Percentiles rank a stretch among this genome's conserved stretches.
Evolutionary conservation across 208 protist genomes (phyloP).

Genomic region (Acanthamoeba rhysodes): DNA sequence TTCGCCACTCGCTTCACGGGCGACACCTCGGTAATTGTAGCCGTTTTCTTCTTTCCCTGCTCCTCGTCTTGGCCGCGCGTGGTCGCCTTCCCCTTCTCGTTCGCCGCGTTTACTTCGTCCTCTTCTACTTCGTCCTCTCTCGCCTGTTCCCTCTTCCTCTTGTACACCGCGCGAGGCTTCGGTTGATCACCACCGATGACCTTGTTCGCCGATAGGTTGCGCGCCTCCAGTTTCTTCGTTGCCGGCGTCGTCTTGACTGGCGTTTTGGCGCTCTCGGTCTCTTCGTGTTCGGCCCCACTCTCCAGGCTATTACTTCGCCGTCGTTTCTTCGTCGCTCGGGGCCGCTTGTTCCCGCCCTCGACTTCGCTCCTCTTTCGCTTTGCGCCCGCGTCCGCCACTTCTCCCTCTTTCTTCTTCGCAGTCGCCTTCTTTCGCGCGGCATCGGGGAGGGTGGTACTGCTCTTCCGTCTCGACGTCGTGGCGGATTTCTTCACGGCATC

Average conservation of each 20-base stretch:
- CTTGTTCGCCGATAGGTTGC: too few relatives aligned
- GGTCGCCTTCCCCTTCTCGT: background rate
- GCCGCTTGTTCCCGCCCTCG: background rate
- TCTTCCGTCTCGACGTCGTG: constrained; percentile 45
- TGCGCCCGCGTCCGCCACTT: background rate
- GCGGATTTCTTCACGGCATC: constrained; percentile 12
- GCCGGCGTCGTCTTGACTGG: background rate
- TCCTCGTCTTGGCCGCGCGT: background rate
- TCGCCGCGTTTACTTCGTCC: background rate
- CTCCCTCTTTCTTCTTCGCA: background rate
- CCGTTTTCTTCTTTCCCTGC: background rate
- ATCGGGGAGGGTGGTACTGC: background rate
- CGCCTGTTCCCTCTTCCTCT: background rate
- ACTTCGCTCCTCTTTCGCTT: background rate
- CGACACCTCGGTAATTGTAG: background rate
- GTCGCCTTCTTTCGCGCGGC: background rate
- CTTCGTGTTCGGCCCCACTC: background rate
- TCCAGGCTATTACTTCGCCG: background rate
- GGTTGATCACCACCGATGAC: background rate
- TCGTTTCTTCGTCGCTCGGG: constrained; percentile 38
- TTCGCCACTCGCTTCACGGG: background rate
- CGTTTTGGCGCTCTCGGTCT: background rate
- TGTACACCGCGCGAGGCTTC: background rate
- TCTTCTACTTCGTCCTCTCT: constrained; percentile 10
- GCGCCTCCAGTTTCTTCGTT: background rate